Evolutionary conservation across 2,329 filamentous ascomycete species (phyloP), one percentile per base, ranked within the genome.

Genomic region (Verticillium nonalfalfae): DNA sequence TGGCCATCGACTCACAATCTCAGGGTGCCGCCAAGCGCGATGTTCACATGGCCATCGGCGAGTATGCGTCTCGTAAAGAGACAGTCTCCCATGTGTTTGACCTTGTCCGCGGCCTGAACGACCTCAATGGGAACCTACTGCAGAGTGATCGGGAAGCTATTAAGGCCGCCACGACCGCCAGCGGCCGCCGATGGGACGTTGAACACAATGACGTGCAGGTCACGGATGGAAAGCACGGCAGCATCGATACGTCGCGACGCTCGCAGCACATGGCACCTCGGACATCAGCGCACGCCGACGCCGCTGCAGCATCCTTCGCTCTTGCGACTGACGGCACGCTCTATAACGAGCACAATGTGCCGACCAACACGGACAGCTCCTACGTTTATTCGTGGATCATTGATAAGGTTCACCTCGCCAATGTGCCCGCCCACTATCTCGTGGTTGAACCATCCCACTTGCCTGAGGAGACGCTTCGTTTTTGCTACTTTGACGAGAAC

Each of bases 401-500:
- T 1, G 76, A 81, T 59, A 67, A 68, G 3, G 67, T 76, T 59
- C 76, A 70, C 59, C 68, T 81, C 1, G 60, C 60, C 0, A 68
- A 69, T 0, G 68, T 81, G 0, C 79, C 78, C 0, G 66, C 74
- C 0, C 76, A 80, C 54, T 79, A 73, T 60, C 67, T 80, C 1
- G 64, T 81, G 4, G 57, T 71, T 0, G 78, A 81, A 31, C 72
- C 76, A 0, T 66, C 62, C 0, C 64, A 73, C 39, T 65, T 81
- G 0, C 72, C 67, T 0, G 54, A 39, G 4, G 79, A 82, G 62
- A 71, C 61, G 10, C 58, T 82, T 0, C 71, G 77, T 0, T 78
- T 80, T 69, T 82, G 82, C 68, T 61, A 71, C 39, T 76, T 82
- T 11, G 79, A 82, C 59, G 31, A 61, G 1, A 72, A 72, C 59